phyloP scores from a whole-genome alignment of 768 basidiomycete species.

The Gloeopeniophorella convolvens region DNA sequence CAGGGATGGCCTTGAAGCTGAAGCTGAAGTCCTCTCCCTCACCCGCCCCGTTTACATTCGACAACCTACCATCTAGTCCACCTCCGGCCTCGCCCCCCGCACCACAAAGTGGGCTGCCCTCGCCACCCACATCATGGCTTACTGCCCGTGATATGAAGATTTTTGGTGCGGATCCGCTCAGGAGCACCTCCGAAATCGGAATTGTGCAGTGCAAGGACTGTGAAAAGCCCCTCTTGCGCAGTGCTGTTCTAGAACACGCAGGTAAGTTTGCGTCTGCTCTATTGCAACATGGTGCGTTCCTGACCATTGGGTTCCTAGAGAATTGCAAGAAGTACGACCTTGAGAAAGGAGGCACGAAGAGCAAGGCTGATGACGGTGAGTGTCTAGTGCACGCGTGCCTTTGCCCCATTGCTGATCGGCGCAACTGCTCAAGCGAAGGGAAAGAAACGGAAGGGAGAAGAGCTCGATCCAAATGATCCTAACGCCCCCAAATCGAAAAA shows the following conservation, averaged over 20 bases:
- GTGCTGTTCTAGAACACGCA: slow-evolving; percentile 67
- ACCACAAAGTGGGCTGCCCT: slow-evolving; percentile 32
- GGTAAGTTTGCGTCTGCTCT: slow-evolving; percentile 39
- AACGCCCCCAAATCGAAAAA: slow-evolving; percentile 73
- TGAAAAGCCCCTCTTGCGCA: slow-evolving; percentile 71
- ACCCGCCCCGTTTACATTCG: slow-evolving; percentile 57
- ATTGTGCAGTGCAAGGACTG: slow-evolving; percentile 76
- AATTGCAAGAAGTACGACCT: slow-evolving; percentile 57
- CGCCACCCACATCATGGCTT: slow-evolving; percentile 82
- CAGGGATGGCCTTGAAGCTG: slow-evolving; percentile 32
- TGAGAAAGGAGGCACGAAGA: slow-evolving; percentile 51
- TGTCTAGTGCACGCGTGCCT: neutral
- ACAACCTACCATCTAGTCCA: slow-evolving; percentile 31
- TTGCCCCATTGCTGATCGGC: neutral
- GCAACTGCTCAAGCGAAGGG: slow-evolving; percentile 39
- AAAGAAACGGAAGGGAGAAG: slow-evolving; percentile 82
- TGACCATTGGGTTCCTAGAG: slow-evolving; percentile 30
- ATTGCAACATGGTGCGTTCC: neutral
- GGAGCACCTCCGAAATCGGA: slow-evolving; percentile 48
- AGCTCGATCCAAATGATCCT: slow-evolving; percentile 56
- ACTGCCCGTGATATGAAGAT: slow-evolving; percentile 83
- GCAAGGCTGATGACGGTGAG: slow-evolving; percentile 43
- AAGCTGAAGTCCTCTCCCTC: slow-evolving; percentile 35
- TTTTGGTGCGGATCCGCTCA: slow-evolving; percentile 71
- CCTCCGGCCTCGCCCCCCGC: slow-evolving; percentile 30